These are phyloP conservation scores for Albugo laibachii DNA, from an alignment of 352 stramenopile genomes.

Conservation along the genomic window DNA sequence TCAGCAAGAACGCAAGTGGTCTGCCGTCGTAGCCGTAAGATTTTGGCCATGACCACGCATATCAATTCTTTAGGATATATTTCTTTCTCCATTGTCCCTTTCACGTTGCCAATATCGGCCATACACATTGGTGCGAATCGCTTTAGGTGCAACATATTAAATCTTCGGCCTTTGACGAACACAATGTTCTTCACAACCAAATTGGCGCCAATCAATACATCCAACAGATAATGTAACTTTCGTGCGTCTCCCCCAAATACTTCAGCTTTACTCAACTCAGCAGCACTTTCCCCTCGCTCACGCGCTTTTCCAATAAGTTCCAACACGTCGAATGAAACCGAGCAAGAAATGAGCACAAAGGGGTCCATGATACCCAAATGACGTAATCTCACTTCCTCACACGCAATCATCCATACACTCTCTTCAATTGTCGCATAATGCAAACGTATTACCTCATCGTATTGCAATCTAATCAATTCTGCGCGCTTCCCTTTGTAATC, in stretches of 20 bases:
- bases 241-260: slow-evolving; percentile 40
- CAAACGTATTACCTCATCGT: slow-evolving; percentile 39
- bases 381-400: slow-evolving; percentile 36
- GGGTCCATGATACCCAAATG: slow-evolving; percentile 40
- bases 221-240: slow-evolving; percentile 66
- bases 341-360: slow-evolving; percentile 30
- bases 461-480: slow-evolving; percentile 25
- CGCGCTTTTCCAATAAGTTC: slow-evolving; percentile 49
- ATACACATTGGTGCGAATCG: slow-evolving; percentile 51
- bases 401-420: slow-evolving; percentile 50
- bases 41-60: slow-evolving; percentile 32
- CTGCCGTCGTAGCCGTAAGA: slow-evolving; percentile 39
- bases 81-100: slow-evolving; percentile 25
- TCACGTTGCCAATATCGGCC: slow-evolving; percentile 10
- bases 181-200: slow-evolving; percentile 66
- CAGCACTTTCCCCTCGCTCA: slow-evolving; percentile 40
- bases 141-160: slow-evolving; percentile 64
- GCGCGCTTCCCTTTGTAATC: slow-evolving; percentile 10
- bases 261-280: slow-evolving; percentile 21
- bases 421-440: slow-evolving; percentile 14
- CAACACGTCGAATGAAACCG: slow-evolving; percentile 51
- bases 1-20: slow-evolving; percentile 67
- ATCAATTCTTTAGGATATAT: slow-evolving; percentile 40
- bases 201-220: slow-evolving; percentile 38
- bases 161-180: slow-evolving; percentile 33